Base-by-base conservation (phyloP, 2,329 filamentous ascomycete genomes). In the Talaromyces amestolkiae region DNA sequence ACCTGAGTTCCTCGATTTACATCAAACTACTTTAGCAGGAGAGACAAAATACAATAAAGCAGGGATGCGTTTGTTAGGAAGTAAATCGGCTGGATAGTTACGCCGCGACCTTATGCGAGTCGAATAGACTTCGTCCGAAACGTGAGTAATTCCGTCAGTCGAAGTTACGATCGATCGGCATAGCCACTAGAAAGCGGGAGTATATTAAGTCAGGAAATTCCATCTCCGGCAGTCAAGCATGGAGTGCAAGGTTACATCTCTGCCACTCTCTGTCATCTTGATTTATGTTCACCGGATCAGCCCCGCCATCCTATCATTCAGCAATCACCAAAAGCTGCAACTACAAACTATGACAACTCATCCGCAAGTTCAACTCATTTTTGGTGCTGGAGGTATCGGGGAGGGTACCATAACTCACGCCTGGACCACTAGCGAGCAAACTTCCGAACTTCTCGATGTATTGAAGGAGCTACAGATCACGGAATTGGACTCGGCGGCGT, bases 141-240 rank as follows among this genome's bases (percentile, higher is more conserved):
- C 45, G 45, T 4, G 45, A 24, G 45, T 51, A 4, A 51, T 51
- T 51, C 45, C 45, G 45, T 51, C 45, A 51, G 10, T 51, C 15
- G 10, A 51, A 51, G 45, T 51, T 51, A 24, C 45, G 7, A 51
- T 51, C 45, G 45, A 19, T 51, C 45, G n/a, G 3, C 45, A 51
- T 51, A 11, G 45, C 45, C 45, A 51, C 45, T 51, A 51, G 5
- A 11, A 51, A 51, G 45, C 45, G 45, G 45, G 45, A 51, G 45
- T 51, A 51, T 51, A 51, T 51, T 51, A 51, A 51, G 45, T 51
- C 45, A 51, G 45, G 45, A 51, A 51, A 51, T 51, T 11, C 45
- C 15, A 51, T 51, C 45, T 11, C 45, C 15, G 10, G 45, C 15
- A 11, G 7, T 51, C 45, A 51, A 4, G 45, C 45, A 51, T 51